Conservation (phyloP, 1,284 basidiomycete species). For the Hemileia vastatrix region DNA sequence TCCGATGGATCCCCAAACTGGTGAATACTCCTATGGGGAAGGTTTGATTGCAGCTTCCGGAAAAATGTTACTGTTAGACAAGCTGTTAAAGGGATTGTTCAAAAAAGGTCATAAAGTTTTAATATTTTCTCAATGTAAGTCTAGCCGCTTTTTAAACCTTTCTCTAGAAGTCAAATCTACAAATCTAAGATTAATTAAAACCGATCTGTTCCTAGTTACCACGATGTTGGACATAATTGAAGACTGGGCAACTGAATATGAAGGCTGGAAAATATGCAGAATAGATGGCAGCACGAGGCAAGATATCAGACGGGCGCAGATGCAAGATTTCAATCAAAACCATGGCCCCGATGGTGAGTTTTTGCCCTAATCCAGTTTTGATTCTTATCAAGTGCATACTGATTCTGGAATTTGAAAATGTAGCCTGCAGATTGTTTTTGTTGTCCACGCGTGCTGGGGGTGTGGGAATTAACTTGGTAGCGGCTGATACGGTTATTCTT, state of each 20-base stretch:
- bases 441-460: slow-evolving; percentile 88
- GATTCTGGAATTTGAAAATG: background rate
- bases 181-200: too few relatives aligned
- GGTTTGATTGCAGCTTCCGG: slow-evolving; percentile 76
- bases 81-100: slow-evolving; percentile 76
- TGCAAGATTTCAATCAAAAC: slow-evolving; percentile 72
- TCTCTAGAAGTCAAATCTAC: too few relatives aligned
- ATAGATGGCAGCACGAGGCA: slow-evolving; percentile 79
- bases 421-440: slow-evolving; percentile 63
- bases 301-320: slow-evolving; percentile 68
- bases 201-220: slow-evolving; percentile 50
- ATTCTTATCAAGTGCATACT: background rate
- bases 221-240: slow-evolving; percentile 92
- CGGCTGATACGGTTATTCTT: slow-evolving; percentile 88
- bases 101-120: slow-evolving; percentile 75
- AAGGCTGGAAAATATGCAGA: slow-evolving; percentile 70
- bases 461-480: slow-evolving; percentile 71
- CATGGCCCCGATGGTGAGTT: slow-evolving; percentile 51
- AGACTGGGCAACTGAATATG: slow-evolving; percentile 76
- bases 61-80: slow-evolving; percentile 92
- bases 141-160: too few relatives aligned
- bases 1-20: slow-evolving; percentile 55
- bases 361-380: background rate
- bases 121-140: slow-evolving; percentile 66
- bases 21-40: slow-evolving; percentile 47